Evolutionary conservation across 192 early-diverging fungal genomes (phyloP).

Genomic region (Entomortierella parvispora): DNA sequence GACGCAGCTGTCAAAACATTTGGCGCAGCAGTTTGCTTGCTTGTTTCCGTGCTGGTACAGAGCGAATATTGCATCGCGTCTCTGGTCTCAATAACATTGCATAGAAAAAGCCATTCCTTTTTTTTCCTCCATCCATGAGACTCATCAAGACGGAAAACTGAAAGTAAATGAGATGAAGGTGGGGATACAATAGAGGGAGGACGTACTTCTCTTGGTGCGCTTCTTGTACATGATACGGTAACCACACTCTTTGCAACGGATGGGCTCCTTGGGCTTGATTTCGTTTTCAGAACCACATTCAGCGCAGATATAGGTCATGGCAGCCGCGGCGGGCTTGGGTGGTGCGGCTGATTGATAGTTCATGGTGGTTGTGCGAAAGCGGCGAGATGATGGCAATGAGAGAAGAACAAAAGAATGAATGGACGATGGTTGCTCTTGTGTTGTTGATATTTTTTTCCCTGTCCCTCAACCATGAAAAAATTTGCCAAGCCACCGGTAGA

Average conservation of each 20-base stretch:
- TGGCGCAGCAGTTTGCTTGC: too few species aligned
- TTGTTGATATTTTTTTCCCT: neutral
- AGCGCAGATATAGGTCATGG: conserved; percentile 50
- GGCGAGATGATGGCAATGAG: neutral
- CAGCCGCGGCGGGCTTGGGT: conserved; percentile 32
- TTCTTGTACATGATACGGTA: conserved; percentile 98
- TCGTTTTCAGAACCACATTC: conserved; percentile 91
- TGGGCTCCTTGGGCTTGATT: conserved; percentile 93
- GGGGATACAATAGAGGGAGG: neutral
- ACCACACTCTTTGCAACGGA: conserved; percentile 96
- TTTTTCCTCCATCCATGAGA: too few species aligned
- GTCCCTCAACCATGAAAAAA: neutral
- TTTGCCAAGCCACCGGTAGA: conserved; percentile 2
- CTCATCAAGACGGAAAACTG: too few species aligned
- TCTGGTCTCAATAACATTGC: too few species aligned
- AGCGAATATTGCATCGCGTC: too few species aligned
- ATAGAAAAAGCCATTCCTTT: too few species aligned
- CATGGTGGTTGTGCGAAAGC: conserved; percentile 15
- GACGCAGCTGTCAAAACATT: too few species aligned
- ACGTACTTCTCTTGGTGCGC: conserved; percentile 90
- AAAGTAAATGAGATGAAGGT: neutral
- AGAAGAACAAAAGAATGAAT: neutral
- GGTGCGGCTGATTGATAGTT: conserved; percentile 42
- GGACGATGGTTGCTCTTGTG: neutral
- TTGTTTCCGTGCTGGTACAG: too few species aligned